Conservation (phyloP, 805 yeast species). For the Kazachstania psychrophila region DNA sequence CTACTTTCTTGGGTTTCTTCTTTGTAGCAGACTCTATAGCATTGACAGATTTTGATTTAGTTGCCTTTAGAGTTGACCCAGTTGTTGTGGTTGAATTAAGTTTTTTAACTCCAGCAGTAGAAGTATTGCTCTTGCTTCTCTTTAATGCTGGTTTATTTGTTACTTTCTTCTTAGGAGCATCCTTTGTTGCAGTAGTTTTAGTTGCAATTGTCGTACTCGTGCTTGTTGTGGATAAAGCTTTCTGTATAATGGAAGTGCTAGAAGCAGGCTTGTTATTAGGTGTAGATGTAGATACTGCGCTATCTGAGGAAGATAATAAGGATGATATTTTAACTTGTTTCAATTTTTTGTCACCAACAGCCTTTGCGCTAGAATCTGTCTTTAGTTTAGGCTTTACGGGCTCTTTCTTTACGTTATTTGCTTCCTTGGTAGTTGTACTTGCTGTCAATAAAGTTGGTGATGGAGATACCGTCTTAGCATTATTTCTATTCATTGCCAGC, state of each 20-base stretch:
- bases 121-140: slow-evolving; percentile 4
- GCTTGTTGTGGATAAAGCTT: neutral
- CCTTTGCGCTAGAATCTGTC: slow-evolving; percentile 1
- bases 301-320: slow-evolving; percentile 11
- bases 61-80: slow-evolving; percentile 2
- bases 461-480: slow-evolving; percentile 10
- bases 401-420: neutral
- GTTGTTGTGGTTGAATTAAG: neutral
- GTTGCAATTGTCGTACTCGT: neutral
- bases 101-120: neutral
- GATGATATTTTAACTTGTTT: slow-evolving; percentile 16
- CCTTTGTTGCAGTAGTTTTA: neutral
- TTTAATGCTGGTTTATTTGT: slow-evolving; percentile 2
- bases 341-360: neutral
- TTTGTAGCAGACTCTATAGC: slow-evolving; percentile 1
- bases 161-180: neutral
- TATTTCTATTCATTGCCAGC: slow-evolving; percentile 27
- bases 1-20: slow-evolving; percentile 1
- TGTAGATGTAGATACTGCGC: slow-evolving; percentile 1
- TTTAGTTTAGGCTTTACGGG: slow-evolving; percentile 1
- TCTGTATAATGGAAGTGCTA: neutral
- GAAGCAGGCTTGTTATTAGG: neutral
- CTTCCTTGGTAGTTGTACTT: neutral
- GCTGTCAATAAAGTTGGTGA: slow-evolving; percentile 8
- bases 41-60: slow-evolving; percentile 6